These are phyloP conservation scores for Colletotrichum eremochloae DNA, from an alignment of 2,329 filamentous ascomycete species.

Conservation along the genomic window DNA sequence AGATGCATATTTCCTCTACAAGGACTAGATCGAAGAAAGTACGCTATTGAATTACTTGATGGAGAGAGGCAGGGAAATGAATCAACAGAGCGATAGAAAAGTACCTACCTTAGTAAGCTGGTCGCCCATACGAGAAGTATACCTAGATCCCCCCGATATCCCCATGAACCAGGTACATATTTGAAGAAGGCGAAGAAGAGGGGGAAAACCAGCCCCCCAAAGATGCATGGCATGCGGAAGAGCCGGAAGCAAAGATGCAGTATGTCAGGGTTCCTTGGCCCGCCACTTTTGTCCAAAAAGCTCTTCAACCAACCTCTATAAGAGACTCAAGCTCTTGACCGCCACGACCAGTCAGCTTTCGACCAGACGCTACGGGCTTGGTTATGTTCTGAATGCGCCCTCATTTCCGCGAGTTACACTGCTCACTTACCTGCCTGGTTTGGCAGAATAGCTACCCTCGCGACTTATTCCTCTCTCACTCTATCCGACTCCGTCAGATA, in stretches of 20 bases:
- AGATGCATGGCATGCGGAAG: conserved; percentile 23
- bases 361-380: conserved; percentile 27
- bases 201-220: too few relatives aligned
- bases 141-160: neutral
- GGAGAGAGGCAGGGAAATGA: neutral
- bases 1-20: neutral
- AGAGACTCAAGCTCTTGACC: conserved; percentile 30
- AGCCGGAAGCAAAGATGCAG: conserved; percentile 36
- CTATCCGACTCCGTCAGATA: neutral
- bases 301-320: neutral
- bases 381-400: neutral
- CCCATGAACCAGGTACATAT: neutral
- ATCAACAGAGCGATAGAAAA: neutral
- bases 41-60: neutral
- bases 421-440: neutral
- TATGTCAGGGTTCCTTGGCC: conserved; percentile 36
- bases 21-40: neutral
- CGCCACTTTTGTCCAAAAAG: conserved; percentile 2
- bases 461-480: neutral
- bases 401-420: neutral
- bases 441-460: neutral
- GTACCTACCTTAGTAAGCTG: too few relatives aligned
- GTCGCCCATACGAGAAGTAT: neutral
- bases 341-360: conserved; percentile 30
- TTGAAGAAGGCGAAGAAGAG: too few relatives aligned